Base-by-base conservation (phyloP, 805 yeast species). In the Hyphopichia homilentoma region DNA sequence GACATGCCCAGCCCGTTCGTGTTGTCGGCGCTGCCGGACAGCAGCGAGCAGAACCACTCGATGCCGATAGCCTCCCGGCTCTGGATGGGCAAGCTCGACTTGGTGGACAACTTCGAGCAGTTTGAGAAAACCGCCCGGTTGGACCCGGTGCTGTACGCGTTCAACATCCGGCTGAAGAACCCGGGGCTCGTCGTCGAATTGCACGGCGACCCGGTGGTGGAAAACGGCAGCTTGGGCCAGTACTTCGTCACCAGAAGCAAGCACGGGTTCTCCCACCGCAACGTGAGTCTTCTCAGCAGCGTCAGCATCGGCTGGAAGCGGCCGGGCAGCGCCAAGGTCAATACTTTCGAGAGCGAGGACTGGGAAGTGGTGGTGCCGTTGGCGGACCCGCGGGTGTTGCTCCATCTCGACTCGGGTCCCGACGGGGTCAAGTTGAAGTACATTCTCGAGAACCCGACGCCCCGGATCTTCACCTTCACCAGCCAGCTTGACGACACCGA, bases 361-460 rank as follows among this genome's bases (percentile, higher is more conserved):
- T 71, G 79, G 69, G 77, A 75, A 32, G 61, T 79, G 3, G 53
- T 66, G 1, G 48, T 84, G 13, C 84, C 89, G 2, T 63, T 80
- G 30, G 65, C 78, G 35, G 90, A 84, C 47, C 90, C 93, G 4
- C 54, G 93, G 31, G 77, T 80, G 2, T 16, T 26, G n/a, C 29
- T 26, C 15, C n/a, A 11, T 13, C 18, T 26, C 18, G 17, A 13
- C 5, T 9, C 30, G 38, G 29, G 8, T 13, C 40, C 20, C 3
- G 47, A 42, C 19, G 40, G 37, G 2, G 43, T 64, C 11, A 54
- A 48, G 26, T 50, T 77, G 27, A 61, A 49, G 9, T 84, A 75
- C 48, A 65, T 68, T 32, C 48, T 85, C 30, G 95, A 85, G 48
- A 85, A 85, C 47, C 88, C 94, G 9, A 81, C 94, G 0, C 68